phyloP scores from a whole-genome alignment of 2,329 filamentous ascomycete species.

The Pestalotiopsis fici region DNA sequence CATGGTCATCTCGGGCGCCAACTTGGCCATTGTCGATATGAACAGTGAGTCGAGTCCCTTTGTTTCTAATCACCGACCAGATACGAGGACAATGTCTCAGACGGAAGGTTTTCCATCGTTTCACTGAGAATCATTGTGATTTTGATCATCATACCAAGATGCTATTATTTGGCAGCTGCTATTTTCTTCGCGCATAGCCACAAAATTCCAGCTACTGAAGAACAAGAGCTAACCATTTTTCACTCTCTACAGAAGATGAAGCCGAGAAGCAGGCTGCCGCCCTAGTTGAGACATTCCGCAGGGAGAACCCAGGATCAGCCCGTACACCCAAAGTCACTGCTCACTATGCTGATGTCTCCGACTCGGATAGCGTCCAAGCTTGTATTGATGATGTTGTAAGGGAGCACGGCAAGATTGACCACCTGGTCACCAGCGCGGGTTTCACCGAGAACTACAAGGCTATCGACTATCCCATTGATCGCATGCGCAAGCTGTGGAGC shows the following conservation, averaged over 20 bases:
- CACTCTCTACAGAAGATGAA: slow-evolving; percentile 67
- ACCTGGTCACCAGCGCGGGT: slow-evolving; percentile 92
- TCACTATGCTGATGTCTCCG: slow-evolving; percentile 86
- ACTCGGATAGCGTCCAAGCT: slow-evolving; percentile 74
- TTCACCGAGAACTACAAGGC: slow-evolving; percentile 97
- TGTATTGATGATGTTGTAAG: slow-evolving; percentile 71
- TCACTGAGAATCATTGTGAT: not conserved
- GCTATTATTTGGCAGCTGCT: not conserved
- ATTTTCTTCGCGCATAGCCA: too few relatives aligned
- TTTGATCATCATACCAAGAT: not conserved
- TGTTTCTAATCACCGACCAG: not conserved
- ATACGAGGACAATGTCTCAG: not conserved
- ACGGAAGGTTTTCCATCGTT: not conserved
- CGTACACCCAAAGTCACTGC: slow-evolving; percentile 83
- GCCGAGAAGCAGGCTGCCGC: slow-evolving; percentile 74
- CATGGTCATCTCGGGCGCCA: slow-evolving; percentile 82
- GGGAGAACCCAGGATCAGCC: slow-evolving; percentile 74
- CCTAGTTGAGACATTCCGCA: slow-evolving; percentile 74
- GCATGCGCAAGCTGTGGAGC: slow-evolving; percentile 89
- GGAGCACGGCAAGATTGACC: slow-evolving; percentile 81
- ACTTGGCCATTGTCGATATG: slow-evolving; percentile 90
- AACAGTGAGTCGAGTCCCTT: slow-evolving; percentile 64
- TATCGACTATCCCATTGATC: slow-evolving; percentile 85
- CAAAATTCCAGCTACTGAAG: not conserved
- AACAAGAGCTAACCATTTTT: slow-evolving; percentile 16